Conservation (phyloP, 441 rosid genomes). For the Pelargonium myrrhifolium region DNA sequence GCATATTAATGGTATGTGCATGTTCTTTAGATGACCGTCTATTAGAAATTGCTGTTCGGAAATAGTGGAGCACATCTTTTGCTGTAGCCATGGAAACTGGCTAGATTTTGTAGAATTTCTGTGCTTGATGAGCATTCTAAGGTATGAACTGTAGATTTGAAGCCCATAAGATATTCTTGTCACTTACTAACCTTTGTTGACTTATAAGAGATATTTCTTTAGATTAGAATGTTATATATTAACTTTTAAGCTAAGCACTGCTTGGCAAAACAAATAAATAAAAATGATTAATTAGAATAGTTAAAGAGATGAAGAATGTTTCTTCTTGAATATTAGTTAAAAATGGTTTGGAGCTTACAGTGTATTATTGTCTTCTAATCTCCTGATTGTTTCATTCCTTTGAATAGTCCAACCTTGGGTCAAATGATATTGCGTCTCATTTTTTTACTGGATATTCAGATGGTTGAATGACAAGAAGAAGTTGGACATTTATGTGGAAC, state of each 20-base stretch:
- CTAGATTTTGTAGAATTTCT: neutral
- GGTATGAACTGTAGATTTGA: neutral
- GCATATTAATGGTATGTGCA: neutral
- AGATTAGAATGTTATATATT: neutral
- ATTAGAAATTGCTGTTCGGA: neutral
- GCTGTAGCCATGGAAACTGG: neutral
- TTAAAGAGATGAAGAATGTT: neutral
- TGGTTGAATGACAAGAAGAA: slow-evolving; percentile 76
- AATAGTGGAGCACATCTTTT: neutral
- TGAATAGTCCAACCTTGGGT: neutral
- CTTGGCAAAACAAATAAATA: too few relatives aligned
- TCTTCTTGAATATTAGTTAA: neutral
- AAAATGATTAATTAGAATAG: too few relatives aligned
- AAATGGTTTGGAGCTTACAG: neutral
- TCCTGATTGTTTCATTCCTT: neutral
- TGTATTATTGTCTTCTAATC: neutral
- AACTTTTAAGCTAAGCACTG: neutral
- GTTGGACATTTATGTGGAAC: slow-evolving; percentile 76
- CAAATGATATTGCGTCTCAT: slow-evolving; percentile 1
- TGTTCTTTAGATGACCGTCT: neutral
- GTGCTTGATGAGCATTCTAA: neutral
- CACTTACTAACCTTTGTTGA: neutral
- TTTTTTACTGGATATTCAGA: slow-evolving; percentile 31
- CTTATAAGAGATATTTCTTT: neutral
- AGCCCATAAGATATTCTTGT: neutral